Percentiles rank a stretch among this genome's conserved stretches.
Evolutionary conservation across 176 grass and related monocot species (phyloP).

Genomic region (sorghum (Sorghum bicolor)): Sorghum_bicolor_NCBIv3 NC_012874.2:18543501-18544000

Average conservation of each 20-base stretch:
- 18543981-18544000: background rate
- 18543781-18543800: background rate
- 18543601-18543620: slow-evolving; percentile 36
- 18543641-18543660: slow-evolving; percentile 86
- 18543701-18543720: background rate
- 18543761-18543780: background rate
- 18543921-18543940: background rate
- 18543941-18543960: background rate
- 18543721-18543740: background rate
- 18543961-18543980: background rate
- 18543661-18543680: too few relatives aligned
- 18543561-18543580: slow-evolving; percentile 72
- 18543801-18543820: slow-evolving; percentile 9
- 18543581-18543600: slow-evolving; percentile 73
- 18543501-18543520: slow-evolving; percentile 81
- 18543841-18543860: background rate
- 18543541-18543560: slow-evolving; percentile 68
- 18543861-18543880: slow-evolving; percentile 24
- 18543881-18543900: background rate
- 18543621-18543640: slow-evolving; percentile 73
- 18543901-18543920: background rate
- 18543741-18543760: slow-evolving; percentile 23
- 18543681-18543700: background rate
- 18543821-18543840: slow-evolving; percentile 2
- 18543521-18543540: slow-evolving; percentile 37